Evolutionary conservation across 345 rosid genomes (phyloP).

Genomic region (Murraya paniculata): DNA sequence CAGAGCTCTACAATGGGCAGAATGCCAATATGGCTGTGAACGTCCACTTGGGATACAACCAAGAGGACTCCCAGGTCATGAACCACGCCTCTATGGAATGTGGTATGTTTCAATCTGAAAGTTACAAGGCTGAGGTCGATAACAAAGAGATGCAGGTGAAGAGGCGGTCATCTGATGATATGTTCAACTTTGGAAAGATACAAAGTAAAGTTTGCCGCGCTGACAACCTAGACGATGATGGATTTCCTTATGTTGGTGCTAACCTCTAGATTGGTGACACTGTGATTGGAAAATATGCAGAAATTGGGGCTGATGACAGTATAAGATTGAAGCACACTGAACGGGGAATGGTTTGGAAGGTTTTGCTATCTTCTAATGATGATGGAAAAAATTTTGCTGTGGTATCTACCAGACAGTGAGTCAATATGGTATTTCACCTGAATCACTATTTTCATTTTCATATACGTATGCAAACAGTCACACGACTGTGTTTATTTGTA

Average conservation of each 20-base stretch:
- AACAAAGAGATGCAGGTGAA: constrained; percentile 62
- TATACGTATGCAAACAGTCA: neutral
- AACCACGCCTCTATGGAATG: constrained; percentile 86
- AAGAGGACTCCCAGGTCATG: constrained; percentile 92
- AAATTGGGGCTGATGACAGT: constrained; percentile 79
- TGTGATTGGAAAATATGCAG: constrained; percentile 78
- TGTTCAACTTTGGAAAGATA: constrained; percentile 60
- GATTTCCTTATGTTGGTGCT: constrained; percentile 82
- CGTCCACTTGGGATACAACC: constrained; percentile 91
- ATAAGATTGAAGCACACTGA: constrained; percentile 88
- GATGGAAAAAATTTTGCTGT: constrained; percentile 92
- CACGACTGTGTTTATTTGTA: neutral
- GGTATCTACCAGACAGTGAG: constrained; percentile 82
- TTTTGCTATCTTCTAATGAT: constrained; percentile 79
- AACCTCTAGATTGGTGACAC: constrained; percentile 81
- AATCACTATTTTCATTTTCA: neutral
- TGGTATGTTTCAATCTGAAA: constrained; percentile 89
- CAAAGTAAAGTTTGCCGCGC: constrained; percentile 73
- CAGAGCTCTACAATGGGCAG: constrained; percentile 81
- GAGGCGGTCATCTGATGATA: constrained; percentile 55
- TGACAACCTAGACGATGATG: constrained; percentile 90
- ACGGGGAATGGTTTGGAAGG: constrained; percentile 88
- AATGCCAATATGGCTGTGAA: constrained; percentile 92
- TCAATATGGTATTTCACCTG: neutral
- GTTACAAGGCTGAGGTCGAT: constrained; percentile 90